Evolutionary conservation across 345 rosid species (phyloP).

Genomic region (Raphanus raphanistrum): DNA sequence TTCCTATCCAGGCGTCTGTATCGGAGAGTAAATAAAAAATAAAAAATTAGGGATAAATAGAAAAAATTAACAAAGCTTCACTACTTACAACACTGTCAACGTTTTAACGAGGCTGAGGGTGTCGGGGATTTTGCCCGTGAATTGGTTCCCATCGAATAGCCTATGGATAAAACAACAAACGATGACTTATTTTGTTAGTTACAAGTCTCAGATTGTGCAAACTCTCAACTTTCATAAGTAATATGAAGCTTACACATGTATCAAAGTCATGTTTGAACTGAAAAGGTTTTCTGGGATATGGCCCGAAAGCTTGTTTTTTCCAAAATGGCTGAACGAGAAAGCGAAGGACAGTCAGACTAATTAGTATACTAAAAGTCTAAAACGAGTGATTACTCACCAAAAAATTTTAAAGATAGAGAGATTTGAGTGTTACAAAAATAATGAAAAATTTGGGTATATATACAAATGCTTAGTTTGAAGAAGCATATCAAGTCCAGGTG

Average conservation of each 20-base stretch:
- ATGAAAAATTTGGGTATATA: neutral
- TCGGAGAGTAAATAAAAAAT: conserved; percentile 7
- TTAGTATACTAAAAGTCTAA: neutral
- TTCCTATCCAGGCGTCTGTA: conserved; percentile 82
- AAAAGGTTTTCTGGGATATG: conserved; percentile 61
- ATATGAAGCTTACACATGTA: conserved; percentile 69
- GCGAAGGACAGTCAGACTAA: conserved; percentile 10
- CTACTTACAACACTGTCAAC: conserved; percentile 75
- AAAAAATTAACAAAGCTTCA: neutral
- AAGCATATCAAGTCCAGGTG: conserved; percentile 84
- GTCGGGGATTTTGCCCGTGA: conserved; percentile 59
- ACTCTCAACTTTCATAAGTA: neutral
- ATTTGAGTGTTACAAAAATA: neutral
- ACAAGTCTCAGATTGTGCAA: neutral
- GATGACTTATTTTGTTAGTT: neutral
- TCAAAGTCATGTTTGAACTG: conserved; percentile 58
- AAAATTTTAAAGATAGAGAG: neutral
- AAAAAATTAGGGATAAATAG: neutral
- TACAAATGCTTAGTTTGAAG: conserved; percentile 76
- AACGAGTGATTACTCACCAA: neutral
- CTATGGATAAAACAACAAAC: conserved; percentile 38
- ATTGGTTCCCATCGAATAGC: conserved; percentile 71
- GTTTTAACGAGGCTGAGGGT: conserved; percentile 60
- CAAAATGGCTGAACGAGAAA: conserved; percentile 61
- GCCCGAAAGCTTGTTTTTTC: conserved; percentile 68